Percentiles rank a stretch among this genome's conserved stretches.
Evolutionary conservation across 257 asterid genomes (phyloP).

Genomic region (Paraleonurus japonicus): DNA sequence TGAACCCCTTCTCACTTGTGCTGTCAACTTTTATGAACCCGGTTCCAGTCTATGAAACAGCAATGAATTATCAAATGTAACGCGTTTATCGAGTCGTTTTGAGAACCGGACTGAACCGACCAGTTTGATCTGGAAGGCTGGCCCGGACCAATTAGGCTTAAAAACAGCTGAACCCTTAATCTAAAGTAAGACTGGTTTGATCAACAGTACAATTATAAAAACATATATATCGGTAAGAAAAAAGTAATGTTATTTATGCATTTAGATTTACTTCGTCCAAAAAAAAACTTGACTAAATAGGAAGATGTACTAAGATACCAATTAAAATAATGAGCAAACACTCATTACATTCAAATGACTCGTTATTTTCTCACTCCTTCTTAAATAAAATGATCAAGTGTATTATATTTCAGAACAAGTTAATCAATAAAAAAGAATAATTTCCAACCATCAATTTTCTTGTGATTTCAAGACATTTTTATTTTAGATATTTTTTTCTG

Average conservation of each 20-base stretch:
- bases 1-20: conserved; percentile 38
- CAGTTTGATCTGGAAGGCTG: not conserved
- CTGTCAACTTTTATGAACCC: conserved; percentile 73
- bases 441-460: not conserved
- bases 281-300: not conserved
- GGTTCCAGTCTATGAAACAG: conserved; percentile 65
- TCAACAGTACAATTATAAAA: too few relatives aligned
- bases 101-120: not conserved
- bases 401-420: not conserved
- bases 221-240: too few relatives aligned
- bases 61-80: not conserved
- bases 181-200: too few relatives aligned
- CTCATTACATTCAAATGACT: not conserved
- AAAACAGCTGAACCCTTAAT: too few relatives aligned
- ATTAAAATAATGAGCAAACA: not conserved
- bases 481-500: not conserved
- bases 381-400: not conserved
- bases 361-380: too few relatives aligned
- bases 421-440: not conserved
- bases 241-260: too few relatives aligned
- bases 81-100: not conserved
- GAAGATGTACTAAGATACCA: not conserved
- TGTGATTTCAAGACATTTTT: not conserved
- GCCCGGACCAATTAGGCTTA: too few relatives aligned
- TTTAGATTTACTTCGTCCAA: too few relatives aligned